Base-by-base conservation (phyloP, 2,329 filamentous ascomycete genomes). In the Zymoseptoria tritici region DNA sequence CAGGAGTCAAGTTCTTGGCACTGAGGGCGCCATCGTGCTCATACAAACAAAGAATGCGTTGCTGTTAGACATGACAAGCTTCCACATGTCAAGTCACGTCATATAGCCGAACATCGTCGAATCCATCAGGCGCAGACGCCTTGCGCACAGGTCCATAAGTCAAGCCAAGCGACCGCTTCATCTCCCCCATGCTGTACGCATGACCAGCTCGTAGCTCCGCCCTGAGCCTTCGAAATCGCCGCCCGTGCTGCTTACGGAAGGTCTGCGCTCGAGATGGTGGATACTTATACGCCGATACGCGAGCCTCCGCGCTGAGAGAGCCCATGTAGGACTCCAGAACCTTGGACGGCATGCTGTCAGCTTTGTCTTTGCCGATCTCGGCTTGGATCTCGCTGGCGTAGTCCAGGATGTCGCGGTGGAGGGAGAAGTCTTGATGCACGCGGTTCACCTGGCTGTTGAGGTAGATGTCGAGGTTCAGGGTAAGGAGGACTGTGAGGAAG, bases 91-190 rank as follows among this genome's bases (percentile, higher is more conserved):
- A 46, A 16, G 36, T 46, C 11, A 46, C 36, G 7, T 46, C 36
- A 46, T 46, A 46, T 7, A 46, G 16, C 36, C 13, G 36, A n/a
- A 46, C 16, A 46, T 46, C 62, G 85, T 95, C 56, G 89, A 95
- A 73, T 97, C 96, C 74, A 83, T 87, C 57, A 78, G 96, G 22
- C 89, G 36, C 13, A 46, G 36, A 7, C 11, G 36, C 13, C 50
- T 56, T 54, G 4, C 20, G 21, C 24, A 60, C 58, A 21, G 58
- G 55, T 21, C 55, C 58, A 49, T 60, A 57, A n/a, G 24, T 42
- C n/a, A 60, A 49, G 26, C 58, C 58, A 22, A 53, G 46, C 22
- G 58, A 53, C 4, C 58, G 58, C 52, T 55, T 60, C 31, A 52
- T 57, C 26, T 55, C 58, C 19, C 21, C 55, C 58, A 52, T 53